Percentiles rank a stretch among this genome's conserved stretches.
These are phyloP conservation scores for Fraxinus ornus DNA, from an alignment of 305 asterid species.

Conservation along the genomic window DNA sequence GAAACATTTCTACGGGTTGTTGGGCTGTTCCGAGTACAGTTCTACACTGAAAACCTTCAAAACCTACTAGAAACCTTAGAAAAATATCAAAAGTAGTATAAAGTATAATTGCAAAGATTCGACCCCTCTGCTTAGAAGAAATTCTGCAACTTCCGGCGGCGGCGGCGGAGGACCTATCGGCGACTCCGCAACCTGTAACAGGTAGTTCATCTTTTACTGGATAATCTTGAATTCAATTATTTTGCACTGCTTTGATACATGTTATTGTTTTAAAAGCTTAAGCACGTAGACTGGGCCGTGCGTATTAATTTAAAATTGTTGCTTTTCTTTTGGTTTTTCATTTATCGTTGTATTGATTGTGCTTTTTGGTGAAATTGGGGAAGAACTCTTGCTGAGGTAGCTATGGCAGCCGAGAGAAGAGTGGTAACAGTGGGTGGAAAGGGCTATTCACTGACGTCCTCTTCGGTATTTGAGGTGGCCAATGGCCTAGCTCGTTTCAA, in stretches of 20 bases:
- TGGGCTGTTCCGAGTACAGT: background rate
- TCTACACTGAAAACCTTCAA: background rate
- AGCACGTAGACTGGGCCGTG: background rate
- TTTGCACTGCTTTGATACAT: background rate
- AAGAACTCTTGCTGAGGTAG: background rate
- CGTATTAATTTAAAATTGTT: background rate
- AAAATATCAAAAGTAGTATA: background rate
- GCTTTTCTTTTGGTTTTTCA: background rate
- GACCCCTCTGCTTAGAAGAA: background rate
- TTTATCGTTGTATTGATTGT: background rate
- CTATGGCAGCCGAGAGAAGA: constrained; percentile 49
- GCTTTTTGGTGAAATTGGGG: background rate
- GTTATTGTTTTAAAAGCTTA: background rate
- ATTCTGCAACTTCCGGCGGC: background rate
- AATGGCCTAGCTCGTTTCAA: constrained; percentile 40
- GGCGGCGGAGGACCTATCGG: background rate
- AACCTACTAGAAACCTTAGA: background rate
- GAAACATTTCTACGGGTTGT: background rate
- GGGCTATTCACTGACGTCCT: constrained; percentile 51
- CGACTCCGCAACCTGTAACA: background rate
- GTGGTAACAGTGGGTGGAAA: constrained; percentile 62
- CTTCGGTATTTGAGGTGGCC: constrained; percentile 54
- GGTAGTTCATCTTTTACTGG: background rate
- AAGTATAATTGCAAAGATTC: background rate
- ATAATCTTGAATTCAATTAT: background rate